Percentiles rank a stretch among this genome's conserved stretches.
Conservation (phyloP, 164 flowering plant species). For the Tetrastigma voinierianum region DNA sequence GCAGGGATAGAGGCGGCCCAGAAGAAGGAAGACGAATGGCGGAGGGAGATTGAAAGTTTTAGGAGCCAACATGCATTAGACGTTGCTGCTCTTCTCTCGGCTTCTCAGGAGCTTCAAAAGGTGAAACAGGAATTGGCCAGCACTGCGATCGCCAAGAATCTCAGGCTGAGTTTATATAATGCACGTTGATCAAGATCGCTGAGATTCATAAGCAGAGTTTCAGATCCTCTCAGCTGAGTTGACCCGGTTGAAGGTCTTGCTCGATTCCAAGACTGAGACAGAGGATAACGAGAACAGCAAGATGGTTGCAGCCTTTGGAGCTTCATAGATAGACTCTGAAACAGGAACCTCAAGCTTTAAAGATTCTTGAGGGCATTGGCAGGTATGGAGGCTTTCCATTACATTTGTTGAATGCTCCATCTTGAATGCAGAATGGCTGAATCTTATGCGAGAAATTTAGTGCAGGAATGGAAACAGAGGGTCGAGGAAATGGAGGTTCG, state of each 20-base stretch:
- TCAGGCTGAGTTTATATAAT: constrained; percentile 88
- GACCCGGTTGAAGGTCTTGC: constrained; percentile 51
- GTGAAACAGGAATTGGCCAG: constrained; percentile 69
- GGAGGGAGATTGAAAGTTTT: constrained; percentile 67
- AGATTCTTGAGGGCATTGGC: constrained; percentile 29
- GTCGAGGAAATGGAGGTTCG: constrained; percentile 51
- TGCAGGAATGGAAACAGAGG: constrained; percentile 60
- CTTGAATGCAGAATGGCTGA: constrained; percentile 76
- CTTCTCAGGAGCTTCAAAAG: constrained; percentile 71
- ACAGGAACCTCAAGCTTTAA: constrained; percentile 48
- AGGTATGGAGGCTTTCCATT: constrained; percentile 39
- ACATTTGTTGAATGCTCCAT: constrained; percentile 66
- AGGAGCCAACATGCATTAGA: constrained; percentile 75
- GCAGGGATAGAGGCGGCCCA: constrained; percentile 76
- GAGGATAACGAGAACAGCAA: constrained; percentile 46
- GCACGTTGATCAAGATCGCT: constrained; percentile 85
- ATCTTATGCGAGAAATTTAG: constrained; percentile 56
- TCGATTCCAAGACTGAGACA: constrained; percentile 56
- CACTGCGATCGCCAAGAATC: constrained; percentile 71
- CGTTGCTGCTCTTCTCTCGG: constrained; percentile 62
- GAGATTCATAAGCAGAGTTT: constrained; percentile 73
- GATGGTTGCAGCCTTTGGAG: constrained; percentile 41
- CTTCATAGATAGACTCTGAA: constrained; percentile 58
- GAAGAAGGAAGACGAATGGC: constrained; percentile 77
- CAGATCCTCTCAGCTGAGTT: constrained; percentile 69